A percentile compares a stretch with the other conserved stretches of the same genome.
phyloP scores from a whole-genome alignment of 1,284 basidiomycete genomes.

The Clitocybe nebularis region DNA sequence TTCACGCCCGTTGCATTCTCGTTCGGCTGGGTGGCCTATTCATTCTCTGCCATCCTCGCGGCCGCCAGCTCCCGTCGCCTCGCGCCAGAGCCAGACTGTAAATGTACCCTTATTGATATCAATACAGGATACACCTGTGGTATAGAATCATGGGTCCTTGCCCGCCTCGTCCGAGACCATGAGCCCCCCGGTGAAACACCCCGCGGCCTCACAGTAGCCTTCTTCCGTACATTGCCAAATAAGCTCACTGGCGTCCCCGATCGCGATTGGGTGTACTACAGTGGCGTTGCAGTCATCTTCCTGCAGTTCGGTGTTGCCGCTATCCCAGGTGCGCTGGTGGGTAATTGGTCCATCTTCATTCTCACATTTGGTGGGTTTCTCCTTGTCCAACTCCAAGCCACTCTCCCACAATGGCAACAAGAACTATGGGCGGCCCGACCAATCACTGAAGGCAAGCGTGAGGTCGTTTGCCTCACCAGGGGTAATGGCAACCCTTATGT shows the following conservation, averaged over 20 bases:
- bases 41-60: conserved; percentile 25
- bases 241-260: background rate
- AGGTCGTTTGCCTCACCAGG: conserved; percentile 24
- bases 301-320: conserved; percentile 25
- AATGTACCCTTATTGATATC: conserved; percentile 24
- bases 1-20: conserved; percentile 30
- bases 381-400: conserved; percentile 20
- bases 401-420: conserved; percentile 27
- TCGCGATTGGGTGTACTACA: conserved; percentile 26
- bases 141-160: conserved; percentile 29
- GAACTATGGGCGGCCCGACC: conserved; percentile 27
- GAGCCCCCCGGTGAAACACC: background rate
- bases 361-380: conserved; percentile 24
- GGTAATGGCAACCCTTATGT: conserved; percentile 28
- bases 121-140: conserved; percentile 22
- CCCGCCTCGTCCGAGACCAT: conserved; percentile 27
- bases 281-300: conserved; percentile 21
- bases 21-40: conserved; percentile 36
- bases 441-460: no score
- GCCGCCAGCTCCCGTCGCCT: conserved; percentile 27
- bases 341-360: conserved; percentile 26
- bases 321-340: conserved; percentile 21
- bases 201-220: no score
- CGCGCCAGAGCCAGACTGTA: conserved; percentile 25
- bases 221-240: no score